Conservation (phyloP, 2,329 filamentous ascomycete species). For the Fusarium subglutinans region DNA sequence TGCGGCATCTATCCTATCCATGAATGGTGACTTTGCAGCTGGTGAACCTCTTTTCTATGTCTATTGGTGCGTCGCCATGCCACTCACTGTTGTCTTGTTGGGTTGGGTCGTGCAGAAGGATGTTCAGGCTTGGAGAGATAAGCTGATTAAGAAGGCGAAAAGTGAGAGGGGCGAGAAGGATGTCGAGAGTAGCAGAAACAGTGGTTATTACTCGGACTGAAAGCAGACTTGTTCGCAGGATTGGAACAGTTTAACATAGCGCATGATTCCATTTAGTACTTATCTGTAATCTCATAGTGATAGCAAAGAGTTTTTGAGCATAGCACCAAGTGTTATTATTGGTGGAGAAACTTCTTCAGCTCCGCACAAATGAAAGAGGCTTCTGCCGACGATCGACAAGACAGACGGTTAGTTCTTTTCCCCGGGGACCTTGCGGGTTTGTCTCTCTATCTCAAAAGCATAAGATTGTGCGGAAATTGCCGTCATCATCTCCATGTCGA, state of each 20-base stretch:
- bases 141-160: background rate
- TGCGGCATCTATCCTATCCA: background rate
- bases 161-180: background rate
- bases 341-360: background rate
- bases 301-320: too few species aligned
- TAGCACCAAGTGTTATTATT: background rate
- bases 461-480: background rate
- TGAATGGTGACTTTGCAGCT: background rate
- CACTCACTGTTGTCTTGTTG: background rate
- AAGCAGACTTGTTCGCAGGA: background rate
- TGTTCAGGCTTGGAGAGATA: background rate
- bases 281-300: too few species aligned
- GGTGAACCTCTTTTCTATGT: background rate
- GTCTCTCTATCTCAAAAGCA: too few species aligned
- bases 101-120: background rate
- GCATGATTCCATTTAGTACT: too few species aligned
- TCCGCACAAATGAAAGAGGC: background rate
- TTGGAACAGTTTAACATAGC: accelerated
- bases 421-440: background rate
- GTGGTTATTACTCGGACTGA: background rate
- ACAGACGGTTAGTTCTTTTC: accelerated
- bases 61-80: background rate
- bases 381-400: too few species aligned
- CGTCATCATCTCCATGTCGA: background rate
- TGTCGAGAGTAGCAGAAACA: background rate